Conservation (phyloP, 2,329 filamentous ascomycete genomes). For the Talaromyces sp. region DNA sequence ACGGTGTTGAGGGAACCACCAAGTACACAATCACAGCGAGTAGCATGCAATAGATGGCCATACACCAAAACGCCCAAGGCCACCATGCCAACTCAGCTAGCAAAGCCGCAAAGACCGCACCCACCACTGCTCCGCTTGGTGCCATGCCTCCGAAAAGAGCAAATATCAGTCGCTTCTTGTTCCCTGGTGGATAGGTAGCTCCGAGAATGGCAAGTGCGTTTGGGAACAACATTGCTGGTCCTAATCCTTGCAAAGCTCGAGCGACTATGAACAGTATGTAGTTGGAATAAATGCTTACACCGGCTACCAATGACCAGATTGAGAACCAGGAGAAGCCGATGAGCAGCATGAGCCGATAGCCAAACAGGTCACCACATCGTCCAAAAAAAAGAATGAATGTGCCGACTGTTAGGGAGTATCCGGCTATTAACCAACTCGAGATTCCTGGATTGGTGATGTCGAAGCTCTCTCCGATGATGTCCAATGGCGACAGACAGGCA, state of each 20-base stretch:
- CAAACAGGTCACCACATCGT: conserved; percentile 37
- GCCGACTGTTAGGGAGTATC: conserved; percentile 50
- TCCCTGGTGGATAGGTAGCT: conserved; percentile 54
- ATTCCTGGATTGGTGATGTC: conserved; percentile 41
- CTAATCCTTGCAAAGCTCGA: conserved; percentile 55
- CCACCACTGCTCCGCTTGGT: conserved; percentile 45
- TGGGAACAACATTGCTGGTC: conserved; percentile 60
- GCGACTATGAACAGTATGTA: conserved; percentile 50
- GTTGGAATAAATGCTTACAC: conserved; percentile 39
- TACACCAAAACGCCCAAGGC: conserved; percentile 52
- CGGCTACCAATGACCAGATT: conserved; percentile 36
- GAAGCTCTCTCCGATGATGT: conserved; percentile 49
- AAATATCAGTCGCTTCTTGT: conserved; percentile 60
- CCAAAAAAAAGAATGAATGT: conserved; percentile 40
- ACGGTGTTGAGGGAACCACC: conserved; percentile 13
- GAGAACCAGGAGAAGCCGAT: conserved; percentile 36
- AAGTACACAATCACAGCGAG: conserved; percentile 7
- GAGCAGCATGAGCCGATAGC: conserved; percentile 35
- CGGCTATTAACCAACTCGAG: conserved; percentile 57
- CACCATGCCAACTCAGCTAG: conserved; percentile 48
- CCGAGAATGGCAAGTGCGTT: conserved; percentile 63
- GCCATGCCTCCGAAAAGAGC: conserved; percentile 49
- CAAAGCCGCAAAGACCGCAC: conserved; percentile 39
- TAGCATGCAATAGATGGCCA: conserved; percentile 37
- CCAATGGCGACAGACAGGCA: conserved; percentile 48